phyloP scores from a whole-genome alignment of 768 basidiomycete genomes.

The Mycena galopus region DNA sequence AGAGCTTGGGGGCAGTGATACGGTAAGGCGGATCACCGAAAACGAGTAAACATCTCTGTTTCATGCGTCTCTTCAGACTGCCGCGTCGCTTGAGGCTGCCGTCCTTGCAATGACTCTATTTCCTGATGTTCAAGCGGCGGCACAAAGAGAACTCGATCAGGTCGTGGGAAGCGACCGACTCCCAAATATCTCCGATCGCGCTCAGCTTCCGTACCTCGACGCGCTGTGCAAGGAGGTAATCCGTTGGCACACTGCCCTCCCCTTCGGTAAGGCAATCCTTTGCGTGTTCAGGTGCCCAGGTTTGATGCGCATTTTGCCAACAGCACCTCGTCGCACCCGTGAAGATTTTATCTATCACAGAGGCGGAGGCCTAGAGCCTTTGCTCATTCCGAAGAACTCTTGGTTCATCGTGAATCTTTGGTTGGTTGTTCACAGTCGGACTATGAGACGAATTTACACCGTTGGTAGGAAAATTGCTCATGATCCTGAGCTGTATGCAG shows the following conservation, averaged over 20 bases:
- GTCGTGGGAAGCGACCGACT: conserved; percentile 46
- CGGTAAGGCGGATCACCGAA: too few relatives aligned
- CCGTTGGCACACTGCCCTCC: conserved; percentile 29
- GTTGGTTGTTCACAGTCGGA: background rate
- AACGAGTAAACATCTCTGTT: too few relatives aligned
- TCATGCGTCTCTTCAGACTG: background rate
- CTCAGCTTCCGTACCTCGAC: conserved; percentile 37
- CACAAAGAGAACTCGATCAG: conserved; percentile 51
- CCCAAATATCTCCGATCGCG: conserved; percentile 36
- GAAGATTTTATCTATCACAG: conserved; percentile 25
- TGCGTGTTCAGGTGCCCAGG: too few relatives aligned
- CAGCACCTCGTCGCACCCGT: conserved; percentile 20
- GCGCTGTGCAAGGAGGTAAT: conserved; percentile 40
- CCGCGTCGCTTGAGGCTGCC: conserved; percentile 5
- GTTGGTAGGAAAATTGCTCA: conserved; percentile 37
- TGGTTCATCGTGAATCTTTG: conserved; percentile 22
- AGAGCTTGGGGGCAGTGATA: conserved; percentile 25
- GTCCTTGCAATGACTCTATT: conserved; percentile 40
- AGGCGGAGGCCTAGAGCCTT: background rate
- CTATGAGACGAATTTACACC: background rate
- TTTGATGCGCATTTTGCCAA: background rate
- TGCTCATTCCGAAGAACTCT: conserved; percentile 23
- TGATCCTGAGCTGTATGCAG: conserved; percentile 25
- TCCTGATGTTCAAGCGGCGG: conserved; percentile 47
- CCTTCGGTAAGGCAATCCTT: conserved; percentile 30